Evolutionary conservation across 129 eudicot species (phyloP).

Genomic region (Lactuca saligna): DNA sequence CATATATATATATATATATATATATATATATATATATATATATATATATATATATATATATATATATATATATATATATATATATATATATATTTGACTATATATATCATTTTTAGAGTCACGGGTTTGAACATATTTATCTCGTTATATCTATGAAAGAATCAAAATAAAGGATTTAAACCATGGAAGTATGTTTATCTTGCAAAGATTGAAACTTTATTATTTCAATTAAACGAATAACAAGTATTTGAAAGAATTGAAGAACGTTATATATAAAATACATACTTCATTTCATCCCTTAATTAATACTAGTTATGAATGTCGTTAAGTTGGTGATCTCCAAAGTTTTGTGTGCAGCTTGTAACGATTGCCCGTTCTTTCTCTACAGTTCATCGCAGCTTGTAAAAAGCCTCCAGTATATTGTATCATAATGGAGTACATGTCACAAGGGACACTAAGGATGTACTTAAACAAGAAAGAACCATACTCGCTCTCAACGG

Average conservation of each 20-base stretch:
- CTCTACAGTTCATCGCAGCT: conserved; percentile 90
- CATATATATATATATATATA: too few relatives aligned
- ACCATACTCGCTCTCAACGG: conserved; percentile 92
- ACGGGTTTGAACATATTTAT: too few relatives aligned
- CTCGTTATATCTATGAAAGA: too few relatives aligned
- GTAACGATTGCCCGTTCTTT: conserved; percentile 25
- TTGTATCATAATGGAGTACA: conserved; percentile 94
- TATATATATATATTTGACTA: too few relatives aligned
- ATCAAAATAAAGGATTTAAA: too few relatives aligned
- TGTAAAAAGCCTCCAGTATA: conserved; percentile 97
- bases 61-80: too few relatives aligned
- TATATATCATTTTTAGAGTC: too few relatives aligned
- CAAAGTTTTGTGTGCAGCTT: conserved; percentile 24
- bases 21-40: too few relatives aligned
- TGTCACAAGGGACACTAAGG: conserved; percentile 97
- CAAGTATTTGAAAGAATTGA: background rate
- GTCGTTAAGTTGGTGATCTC: conserved; percentile 28
- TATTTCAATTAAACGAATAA: background rate
- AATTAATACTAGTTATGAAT: conserved; percentile 4
- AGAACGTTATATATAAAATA: background rate
- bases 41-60: too few relatives aligned
- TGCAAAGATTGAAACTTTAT: background rate
- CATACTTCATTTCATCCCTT: background rate
- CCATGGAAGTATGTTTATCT: background rate
- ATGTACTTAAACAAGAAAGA: conserved; percentile 99